Base-by-base conservation (phyloP, 2,329 filamentous ascomycete species). In the Lecanicillium sp. region DNA sequence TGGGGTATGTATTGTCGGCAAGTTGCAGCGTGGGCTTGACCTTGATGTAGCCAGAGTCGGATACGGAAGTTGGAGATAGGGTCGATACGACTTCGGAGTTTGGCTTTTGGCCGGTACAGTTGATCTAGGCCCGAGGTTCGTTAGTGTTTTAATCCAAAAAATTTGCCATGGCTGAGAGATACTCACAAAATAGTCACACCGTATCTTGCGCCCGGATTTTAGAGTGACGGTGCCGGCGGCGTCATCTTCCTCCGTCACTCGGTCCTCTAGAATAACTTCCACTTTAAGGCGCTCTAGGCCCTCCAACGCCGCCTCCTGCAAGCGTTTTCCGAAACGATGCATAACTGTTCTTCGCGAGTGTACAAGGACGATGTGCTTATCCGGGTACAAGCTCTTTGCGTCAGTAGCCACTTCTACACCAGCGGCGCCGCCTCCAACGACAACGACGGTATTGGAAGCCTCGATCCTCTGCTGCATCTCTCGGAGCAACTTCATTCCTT, bases 321-420 rank as follows among this genome's bases (percentile, higher is more conserved):
- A 45, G 32, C 57, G 53, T 9, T 62, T 59, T 3, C 64, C 68
- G 25, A 71, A 81, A 0, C 65, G 61, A 40, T 70, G 64, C 67
- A 81, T 68, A 2, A 80, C 52, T 0, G 58, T 59, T 2, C 57
- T 51, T 13, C 75, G 59, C 2, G 78, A 80, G 51, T 81, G 76
- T 1, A 82, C 62, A 6, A 82, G 51, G 0, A 66, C 66, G 9
- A 82, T 68, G 0, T 58, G 54, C 54, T 81, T 81, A 6, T 70
- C 63, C 0, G 74, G 73, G 45, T 74, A 77, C 9, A 59, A 51
- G 5, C 63, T 63, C 52, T 78, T 78, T 9, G 73, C 69, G 48
- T 82, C 77, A 1, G 73, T 67, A 0, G 74, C 75, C 25, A 80
- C 56, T 54, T 81, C 73, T 0, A 81, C 70, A 2, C 78, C 78